phyloP scores from a whole-genome alignment of 805 yeast species.

The Yarrowia osloensis region DNA sequence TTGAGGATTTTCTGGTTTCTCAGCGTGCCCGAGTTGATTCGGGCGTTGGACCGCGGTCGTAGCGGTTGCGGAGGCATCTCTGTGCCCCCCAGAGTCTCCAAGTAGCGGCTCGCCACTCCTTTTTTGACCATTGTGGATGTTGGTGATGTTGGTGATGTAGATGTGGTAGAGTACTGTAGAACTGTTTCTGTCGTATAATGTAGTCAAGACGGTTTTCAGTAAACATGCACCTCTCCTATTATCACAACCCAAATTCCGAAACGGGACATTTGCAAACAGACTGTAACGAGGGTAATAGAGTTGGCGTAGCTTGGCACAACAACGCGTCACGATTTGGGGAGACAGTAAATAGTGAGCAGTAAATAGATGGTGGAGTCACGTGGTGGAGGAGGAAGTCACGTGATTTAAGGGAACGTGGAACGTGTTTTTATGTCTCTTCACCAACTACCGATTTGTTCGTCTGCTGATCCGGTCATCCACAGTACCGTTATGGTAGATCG shows the following conservation, averaged over 20 bases:
- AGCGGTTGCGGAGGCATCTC: conserved; percentile 2
- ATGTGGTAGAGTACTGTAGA: background rate
- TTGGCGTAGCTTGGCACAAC: too few relatives aligned
- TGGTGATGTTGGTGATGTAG: background rate
- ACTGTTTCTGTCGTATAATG: too few relatives aligned
- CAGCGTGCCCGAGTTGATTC: conserved; percentile 22
- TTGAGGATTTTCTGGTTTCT: conserved; percentile 24
- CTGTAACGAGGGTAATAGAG: background rate
- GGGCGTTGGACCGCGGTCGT: conserved; percentile 12
- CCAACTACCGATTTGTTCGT: too few relatives aligned
- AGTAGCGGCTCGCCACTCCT: conserved; percentile 28
- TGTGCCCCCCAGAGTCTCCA: conserved; percentile 27
- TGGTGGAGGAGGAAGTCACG: too few relatives aligned
- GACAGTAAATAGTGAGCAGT: too few relatives aligned
- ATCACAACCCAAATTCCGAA: background rate
- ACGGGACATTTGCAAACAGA: background rate
- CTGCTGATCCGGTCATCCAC: too few relatives aligned
- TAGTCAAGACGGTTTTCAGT: too few relatives aligned
- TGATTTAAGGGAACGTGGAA: too few relatives aligned
- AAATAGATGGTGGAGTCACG: too few relatives aligned
- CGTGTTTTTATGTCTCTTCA: too few relatives aligned
- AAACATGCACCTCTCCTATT: conserved; percentile 16
- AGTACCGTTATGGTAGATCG: too few relatives aligned
- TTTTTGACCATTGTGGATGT: conserved; percentile 11
- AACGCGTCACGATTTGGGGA: background rate